Percentiles rank a stretch among this genome's conserved stretches.
Conservation (phyloP, 2,329 filamentous ascomycete genomes). For the Macroventuria anomochaeta region DNA sequence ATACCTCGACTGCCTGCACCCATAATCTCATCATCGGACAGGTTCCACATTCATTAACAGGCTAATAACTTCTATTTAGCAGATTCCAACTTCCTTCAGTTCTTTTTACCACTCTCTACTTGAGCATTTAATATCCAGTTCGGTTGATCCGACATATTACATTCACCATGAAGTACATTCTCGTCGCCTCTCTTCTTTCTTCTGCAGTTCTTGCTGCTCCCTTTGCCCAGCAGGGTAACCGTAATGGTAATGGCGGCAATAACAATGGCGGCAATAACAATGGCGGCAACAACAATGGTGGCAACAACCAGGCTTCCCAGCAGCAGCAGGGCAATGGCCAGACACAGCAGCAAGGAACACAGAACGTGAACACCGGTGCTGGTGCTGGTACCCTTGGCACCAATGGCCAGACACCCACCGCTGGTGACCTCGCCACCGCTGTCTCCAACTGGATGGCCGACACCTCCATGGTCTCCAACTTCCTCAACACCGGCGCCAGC, state of each 20-base stretch:
- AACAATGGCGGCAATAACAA: constrained; percentile 19
- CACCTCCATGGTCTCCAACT: constrained; percentile 49
- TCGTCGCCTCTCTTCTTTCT: constrained; percentile 43
- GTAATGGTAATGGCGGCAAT: constrained; percentile 21
- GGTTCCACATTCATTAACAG: constrained; percentile 38
- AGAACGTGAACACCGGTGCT: no score
- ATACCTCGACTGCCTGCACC: constrained; percentile 25
- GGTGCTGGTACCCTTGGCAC: constrained; percentile 18
- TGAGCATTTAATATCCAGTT: constrained; percentile 20
- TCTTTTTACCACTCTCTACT: constrained; percentile 10
- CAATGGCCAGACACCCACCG: constrained; percentile 34
- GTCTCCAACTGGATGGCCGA: constrained; percentile 49
- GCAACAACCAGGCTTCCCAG: constrained; percentile 1
- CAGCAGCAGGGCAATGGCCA: constrained; percentile 4
- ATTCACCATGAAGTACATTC: constrained; percentile 47
- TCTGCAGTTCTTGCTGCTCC: constrained; percentile 43
- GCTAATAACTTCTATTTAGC: constrained; percentile 35
- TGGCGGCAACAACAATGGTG: constrained; percentile 9
- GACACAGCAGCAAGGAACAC: constrained; percentile 20
- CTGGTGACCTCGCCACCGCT: constrained; percentile 42
- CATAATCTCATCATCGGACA: constrained; percentile 31
- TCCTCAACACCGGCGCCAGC: constrained; percentile 43
- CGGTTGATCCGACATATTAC: constrained; percentile 27
- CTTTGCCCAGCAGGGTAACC: constrained; percentile 31
- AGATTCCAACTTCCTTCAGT: constrained; percentile 22